These are phyloP conservation scores for Hanseniaspora meyeri DNA, from an alignment of 805 yeast species.

Conservation along the genomic window DNA sequence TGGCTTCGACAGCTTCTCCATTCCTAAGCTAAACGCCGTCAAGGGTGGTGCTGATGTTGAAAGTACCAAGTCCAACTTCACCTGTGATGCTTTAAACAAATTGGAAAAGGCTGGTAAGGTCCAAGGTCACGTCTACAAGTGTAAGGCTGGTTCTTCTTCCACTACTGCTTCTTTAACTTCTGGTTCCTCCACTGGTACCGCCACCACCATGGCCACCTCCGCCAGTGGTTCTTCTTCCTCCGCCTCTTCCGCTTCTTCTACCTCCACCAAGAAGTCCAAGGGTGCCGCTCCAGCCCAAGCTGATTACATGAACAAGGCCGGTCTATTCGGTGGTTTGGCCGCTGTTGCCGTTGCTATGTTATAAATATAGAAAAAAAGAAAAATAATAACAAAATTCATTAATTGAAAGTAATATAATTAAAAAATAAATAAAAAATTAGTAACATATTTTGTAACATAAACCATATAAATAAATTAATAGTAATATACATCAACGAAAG, in stretches of 20 bases:
- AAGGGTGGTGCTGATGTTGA: constrained; percentile 85
- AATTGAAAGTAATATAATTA: too few species aligned
- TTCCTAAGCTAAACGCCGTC: constrained; percentile 62
- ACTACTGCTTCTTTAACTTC: constrained; percentile 33
- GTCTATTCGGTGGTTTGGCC: constrained; percentile 38
- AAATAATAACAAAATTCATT: background rate
- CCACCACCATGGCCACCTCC: constrained; percentile 22
- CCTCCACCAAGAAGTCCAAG: constrained; percentile 20
- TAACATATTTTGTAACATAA: background rate
- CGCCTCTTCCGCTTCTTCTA: constrained; percentile 29
- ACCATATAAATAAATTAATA: too few species aligned
- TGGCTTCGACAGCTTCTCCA: constrained; percentile 65
- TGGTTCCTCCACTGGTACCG: constrained; percentile 21
- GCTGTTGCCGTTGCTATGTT: constrained; percentile 41
- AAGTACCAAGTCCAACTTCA: constrained; percentile 56
- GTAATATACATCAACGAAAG: background rate
- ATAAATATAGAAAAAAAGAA: constrained; percentile 21
- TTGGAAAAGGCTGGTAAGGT: constrained; percentile 69
- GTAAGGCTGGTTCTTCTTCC: constrained; percentile 50
- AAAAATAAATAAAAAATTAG: too few species aligned
- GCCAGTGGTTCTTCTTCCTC: constrained; percentile 33
- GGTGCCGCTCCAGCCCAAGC: constrained; percentile 28
- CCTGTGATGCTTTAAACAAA: constrained; percentile 64
- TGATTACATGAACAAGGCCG: constrained; percentile 27
- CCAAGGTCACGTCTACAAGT: constrained; percentile 78